Percentiles rank a stretch among this genome's conserved stretches.
Evolutionary conservation across 352 stramenopile species (phyloP).

Genomic region (Globisporangium canariense): DNA sequence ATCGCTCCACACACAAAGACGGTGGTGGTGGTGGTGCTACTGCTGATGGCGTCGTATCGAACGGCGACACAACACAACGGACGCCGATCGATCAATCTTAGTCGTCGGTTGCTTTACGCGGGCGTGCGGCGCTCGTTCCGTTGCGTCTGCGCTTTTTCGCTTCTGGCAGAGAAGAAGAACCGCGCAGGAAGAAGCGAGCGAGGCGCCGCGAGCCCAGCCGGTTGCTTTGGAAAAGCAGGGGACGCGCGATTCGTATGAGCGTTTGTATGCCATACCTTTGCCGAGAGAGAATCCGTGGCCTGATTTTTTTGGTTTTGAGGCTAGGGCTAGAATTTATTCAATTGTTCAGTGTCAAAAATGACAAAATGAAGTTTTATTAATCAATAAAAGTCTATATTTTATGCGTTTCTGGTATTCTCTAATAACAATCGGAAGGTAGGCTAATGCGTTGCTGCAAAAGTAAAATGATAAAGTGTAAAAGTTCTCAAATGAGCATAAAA

Average conservation of each 20-base stretch:
- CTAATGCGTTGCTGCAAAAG: too few relatives aligned
- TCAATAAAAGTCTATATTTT: too few relatives aligned
- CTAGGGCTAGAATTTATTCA: too few relatives aligned
- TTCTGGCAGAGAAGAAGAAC: constrained; percentile 22
- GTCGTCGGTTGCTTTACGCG: constrained; percentile 21
- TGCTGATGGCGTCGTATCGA: background rate
- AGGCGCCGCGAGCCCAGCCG: background rate
- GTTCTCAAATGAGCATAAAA: too few relatives aligned
- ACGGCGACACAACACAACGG: background rate
- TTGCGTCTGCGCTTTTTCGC: constrained; percentile 38
- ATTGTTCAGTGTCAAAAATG: too few relatives aligned
- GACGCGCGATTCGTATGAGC: background rate
- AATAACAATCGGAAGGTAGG: too few relatives aligned
- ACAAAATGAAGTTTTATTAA: too few relatives aligned
- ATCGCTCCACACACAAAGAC: background rate
- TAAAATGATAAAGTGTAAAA: too few relatives aligned
- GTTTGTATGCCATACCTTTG: background rate
- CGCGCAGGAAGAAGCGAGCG: background rate
- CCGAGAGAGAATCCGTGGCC: background rate
- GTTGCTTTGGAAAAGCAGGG: background rate
- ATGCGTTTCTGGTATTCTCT: too few relatives aligned
- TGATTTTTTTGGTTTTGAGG: too few relatives aligned
- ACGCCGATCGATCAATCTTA: constrained; percentile 20
- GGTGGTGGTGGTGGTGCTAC: background rate
- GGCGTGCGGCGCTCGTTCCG: constrained; percentile 21